These are phyloP conservation scores for Colletotrichum theobromicola DNA, from an alignment of 2,329 filamentous ascomycete species.

Conservation along the genomic window DNA sequence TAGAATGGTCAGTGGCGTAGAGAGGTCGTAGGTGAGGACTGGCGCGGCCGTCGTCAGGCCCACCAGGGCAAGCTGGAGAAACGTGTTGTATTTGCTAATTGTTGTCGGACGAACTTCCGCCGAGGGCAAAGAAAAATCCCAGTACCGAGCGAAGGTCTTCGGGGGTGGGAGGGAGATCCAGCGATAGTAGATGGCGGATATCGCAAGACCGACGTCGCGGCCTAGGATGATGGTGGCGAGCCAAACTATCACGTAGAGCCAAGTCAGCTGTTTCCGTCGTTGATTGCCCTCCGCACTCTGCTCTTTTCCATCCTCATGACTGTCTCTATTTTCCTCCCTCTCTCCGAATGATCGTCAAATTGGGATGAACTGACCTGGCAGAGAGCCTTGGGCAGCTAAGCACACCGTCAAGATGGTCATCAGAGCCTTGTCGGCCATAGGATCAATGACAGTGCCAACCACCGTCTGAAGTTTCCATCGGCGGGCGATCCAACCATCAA, in stretches of 20 bases:
- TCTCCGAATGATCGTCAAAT: too few species aligned
- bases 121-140: constrained; percentile 93
- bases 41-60: constrained; percentile 84
- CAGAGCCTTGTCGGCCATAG: constrained; percentile 94
- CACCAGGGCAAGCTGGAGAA: constrained; percentile 86
- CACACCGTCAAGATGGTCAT: constrained; percentile 94
- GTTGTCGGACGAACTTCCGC: constrained; percentile 84
- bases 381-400: constrained; percentile 79
- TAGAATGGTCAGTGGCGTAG: constrained; percentile 60
- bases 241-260: constrained; percentile 65
- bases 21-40: constrained; percentile 66
- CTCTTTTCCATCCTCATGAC: neutral
- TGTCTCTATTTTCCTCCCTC: neutral
- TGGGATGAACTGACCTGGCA: constrained; percentile 69
- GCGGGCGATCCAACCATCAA: constrained; percentile 94
- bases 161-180: constrained; percentile 93
- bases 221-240: constrained; percentile 90
- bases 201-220: constrained; percentile 80
- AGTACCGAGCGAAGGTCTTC: constrained; percentile 91
- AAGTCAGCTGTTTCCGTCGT: neutral
- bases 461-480: constrained; percentile 89
- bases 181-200: constrained; percentile 92
- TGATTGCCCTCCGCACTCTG: neutral
- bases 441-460: constrained; percentile 92
- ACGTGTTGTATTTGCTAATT: constrained; percentile 93